Percentiles rank a stretch among this genome's conserved stretches.
Evolutionary conservation across 148 eudicot species (phyloP).

Genomic region (Rhododendron williamsianum): DNA sequence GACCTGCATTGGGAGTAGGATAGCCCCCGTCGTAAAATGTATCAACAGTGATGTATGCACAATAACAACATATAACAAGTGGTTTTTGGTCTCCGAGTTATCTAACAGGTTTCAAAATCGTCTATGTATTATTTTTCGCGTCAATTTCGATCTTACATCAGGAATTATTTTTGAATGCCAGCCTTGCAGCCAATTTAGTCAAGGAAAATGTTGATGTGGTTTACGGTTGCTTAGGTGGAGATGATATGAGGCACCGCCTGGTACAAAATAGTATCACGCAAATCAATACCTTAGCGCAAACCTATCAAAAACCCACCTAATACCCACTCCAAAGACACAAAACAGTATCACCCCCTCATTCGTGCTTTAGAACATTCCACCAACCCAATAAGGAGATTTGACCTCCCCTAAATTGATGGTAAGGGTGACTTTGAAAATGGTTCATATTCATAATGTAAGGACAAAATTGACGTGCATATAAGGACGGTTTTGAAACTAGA

Average conservation of each 20-base stretch:
- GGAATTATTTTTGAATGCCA: background rate
- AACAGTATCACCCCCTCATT: background rate
- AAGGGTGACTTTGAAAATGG: background rate
- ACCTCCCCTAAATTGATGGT: background rate
- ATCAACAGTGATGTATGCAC: background rate
- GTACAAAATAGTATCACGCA: background rate
- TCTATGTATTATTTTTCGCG: background rate
- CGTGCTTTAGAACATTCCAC: background rate
- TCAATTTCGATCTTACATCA: background rate
- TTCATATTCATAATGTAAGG: background rate
- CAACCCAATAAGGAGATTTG: background rate
- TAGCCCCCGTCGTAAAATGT: background rate
- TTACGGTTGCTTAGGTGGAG: background rate
- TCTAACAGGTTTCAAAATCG: background rate
- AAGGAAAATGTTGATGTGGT: background rate
- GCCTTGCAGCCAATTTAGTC: background rate
- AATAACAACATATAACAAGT: background rate
- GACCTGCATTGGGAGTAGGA: background rate
- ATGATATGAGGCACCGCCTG: background rate
- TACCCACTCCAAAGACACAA: background rate
- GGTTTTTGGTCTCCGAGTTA: background rate
- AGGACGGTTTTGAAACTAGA: background rate
- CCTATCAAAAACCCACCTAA: background rate
- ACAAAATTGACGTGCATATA: background rate
- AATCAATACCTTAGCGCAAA: background rate